phyloP scores from a whole-genome alignment of 2,329 filamentous ascomycete genomes.

The Tympanopsis confertula region DNA sequence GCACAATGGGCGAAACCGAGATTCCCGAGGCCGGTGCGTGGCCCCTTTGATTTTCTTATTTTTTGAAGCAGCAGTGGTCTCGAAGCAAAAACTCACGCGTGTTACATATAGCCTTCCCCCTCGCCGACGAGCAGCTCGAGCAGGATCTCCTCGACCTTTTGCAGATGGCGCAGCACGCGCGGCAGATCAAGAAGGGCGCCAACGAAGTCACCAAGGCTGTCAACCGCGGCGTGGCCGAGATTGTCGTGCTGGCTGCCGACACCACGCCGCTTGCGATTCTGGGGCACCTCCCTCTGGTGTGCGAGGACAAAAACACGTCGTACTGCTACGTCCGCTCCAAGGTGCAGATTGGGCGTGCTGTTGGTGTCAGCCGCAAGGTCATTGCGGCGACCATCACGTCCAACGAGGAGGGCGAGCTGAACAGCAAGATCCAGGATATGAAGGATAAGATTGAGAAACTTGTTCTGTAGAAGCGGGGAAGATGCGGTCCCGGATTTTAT shows the following conservation, averaged over 20 bases:
- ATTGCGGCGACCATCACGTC: background rate
- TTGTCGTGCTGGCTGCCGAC: background rate
- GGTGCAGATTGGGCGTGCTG: background rate
- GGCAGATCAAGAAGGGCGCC: background rate
- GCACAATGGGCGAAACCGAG: too few relatives aligned
- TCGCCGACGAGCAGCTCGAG: background rate
- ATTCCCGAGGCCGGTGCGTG: too few relatives aligned
- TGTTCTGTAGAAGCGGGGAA: too few relatives aligned
- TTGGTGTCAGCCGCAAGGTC: background rate
- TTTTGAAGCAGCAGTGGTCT: too few relatives aligned
- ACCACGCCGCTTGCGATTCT: background rate
- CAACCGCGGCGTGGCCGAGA: background rate
- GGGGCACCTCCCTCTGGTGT: background rate
- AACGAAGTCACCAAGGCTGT: background rate
- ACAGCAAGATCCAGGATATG: background rate
- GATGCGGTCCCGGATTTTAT: too few relatives aligned
- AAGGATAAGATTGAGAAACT: background rate
- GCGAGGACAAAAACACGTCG: background rate
- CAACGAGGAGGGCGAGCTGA: background rate
- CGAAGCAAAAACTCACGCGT: too few relatives aligned
- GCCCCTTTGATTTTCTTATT: too few relatives aligned
- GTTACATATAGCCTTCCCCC: background rate
- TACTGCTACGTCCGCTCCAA: background rate
- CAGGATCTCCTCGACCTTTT: background rate
- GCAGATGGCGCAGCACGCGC: background rate